Evolutionary conservation across 768 basidiomycete genomes (phyloP).

Genomic region (Leucogyrophana mollusca): DNA sequence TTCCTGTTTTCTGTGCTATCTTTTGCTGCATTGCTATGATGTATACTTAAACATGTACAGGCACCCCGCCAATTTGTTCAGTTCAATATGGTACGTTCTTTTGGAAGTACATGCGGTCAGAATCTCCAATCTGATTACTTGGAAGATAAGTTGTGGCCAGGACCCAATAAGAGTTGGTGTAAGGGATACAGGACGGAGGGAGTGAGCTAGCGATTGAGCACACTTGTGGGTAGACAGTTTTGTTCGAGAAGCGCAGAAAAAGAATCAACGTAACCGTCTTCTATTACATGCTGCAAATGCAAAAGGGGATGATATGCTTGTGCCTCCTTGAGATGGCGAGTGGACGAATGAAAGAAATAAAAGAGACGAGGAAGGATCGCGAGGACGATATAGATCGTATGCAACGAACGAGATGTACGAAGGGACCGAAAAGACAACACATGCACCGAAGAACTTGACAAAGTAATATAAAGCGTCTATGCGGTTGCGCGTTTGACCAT

Average conservation of each 20-base stretch:
- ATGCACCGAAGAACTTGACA: too few relatives aligned
- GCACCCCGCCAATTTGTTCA: neutral
- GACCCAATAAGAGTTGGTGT: constrained; percentile 1
- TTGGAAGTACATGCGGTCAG: too few relatives aligned
- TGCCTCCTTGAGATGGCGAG: constrained; percentile 76
- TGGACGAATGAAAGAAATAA: constrained; percentile 21
- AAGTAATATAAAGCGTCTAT: constrained; percentile 39
- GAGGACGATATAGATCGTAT: constrained; percentile 46
- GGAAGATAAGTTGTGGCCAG: neutral
- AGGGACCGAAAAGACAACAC: constrained; percentile 30
- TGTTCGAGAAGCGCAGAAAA: constrained; percentile 1
- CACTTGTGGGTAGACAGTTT: neutral
- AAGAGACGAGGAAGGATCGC: constrained; percentile 7
- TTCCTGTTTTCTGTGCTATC: neutral
- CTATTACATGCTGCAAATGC: constrained; percentile 61
- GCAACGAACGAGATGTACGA: constrained; percentile 36
- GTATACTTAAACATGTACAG: neutral
- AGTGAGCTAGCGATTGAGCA: neutral
- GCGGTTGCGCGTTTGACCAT: constrained; percentile 80
- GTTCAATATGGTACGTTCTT: too few relatives aligned
- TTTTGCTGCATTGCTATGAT: constrained; percentile 2
- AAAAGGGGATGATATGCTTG: constrained; percentile 43
- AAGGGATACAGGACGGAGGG: constrained; percentile 5
- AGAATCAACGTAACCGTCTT: constrained; percentile 31
- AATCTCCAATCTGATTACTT: constrained; percentile 7